A percentile compares a stretch with the other conserved stretches of the same genome.
Conservation (phyloP, 2,329 filamentous ascomycete species). For the Rhynchosporium agropyri region DNA sequence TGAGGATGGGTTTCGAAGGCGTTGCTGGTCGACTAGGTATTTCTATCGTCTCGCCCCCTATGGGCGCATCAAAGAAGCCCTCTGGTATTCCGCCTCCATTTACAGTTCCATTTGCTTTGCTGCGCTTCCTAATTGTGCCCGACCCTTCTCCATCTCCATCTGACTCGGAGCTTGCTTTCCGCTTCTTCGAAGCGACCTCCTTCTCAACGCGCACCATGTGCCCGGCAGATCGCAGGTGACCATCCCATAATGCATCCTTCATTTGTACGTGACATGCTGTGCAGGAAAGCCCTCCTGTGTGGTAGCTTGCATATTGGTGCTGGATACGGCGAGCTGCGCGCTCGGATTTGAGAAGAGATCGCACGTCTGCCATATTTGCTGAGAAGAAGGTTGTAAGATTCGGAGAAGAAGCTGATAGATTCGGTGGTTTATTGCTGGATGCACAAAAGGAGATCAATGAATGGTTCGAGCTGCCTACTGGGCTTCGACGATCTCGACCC, state of each 20-base stretch:
- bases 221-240: constrained; percentile 55
- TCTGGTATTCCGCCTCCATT: constrained; percentile 41
- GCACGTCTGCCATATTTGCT: constrained; percentile 71
- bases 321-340: constrained; percentile 73
- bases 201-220: constrained; percentile 47
- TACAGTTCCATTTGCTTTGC: constrained; percentile 38
- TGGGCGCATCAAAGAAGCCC: constrained; percentile 40
- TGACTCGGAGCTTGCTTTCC: constrained; percentile 48
- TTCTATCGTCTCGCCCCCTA: constrained; percentile 46
- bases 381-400: neutral
- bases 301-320: constrained; percentile 70
- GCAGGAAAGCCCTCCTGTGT: constrained; percentile 69
- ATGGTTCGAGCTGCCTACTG: too few relatives aligned
- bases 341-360: constrained; percentile 77
- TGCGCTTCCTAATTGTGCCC: constrained; percentile 49
- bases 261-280: constrained; percentile 65
- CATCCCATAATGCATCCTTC: constrained; percentile 70
- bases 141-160: constrained; percentile 45
- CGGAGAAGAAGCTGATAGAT: neutral
- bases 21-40: constrained; percentile 67
- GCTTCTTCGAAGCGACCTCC: constrained; percentile 48
- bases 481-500: too few relatives aligned
- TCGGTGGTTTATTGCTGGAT: too few relatives aligned
- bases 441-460: too few relatives aligned
- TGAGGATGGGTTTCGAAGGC: constrained; percentile 47